phyloP scores from a whole-genome alignment of 768 basidiomycete genomes.

The Suillus luteus region DNA sequence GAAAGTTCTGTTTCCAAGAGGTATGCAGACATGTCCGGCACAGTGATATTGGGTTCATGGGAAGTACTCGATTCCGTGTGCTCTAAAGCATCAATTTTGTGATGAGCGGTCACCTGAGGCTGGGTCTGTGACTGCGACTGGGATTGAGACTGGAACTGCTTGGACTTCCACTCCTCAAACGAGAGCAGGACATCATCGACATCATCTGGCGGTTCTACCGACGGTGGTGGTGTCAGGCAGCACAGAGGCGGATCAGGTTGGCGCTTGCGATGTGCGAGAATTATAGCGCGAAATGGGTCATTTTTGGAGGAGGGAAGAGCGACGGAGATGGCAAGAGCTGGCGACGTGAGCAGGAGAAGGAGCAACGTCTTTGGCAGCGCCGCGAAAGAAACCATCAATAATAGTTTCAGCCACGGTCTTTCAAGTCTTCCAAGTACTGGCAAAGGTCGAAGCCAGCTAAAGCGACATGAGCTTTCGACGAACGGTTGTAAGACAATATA shows the following conservation, averaged over 20 bases:
- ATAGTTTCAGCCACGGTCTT: background rate
- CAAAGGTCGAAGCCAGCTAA: background rate
- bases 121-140: conserved; percentile 29
- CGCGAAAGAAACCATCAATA: conserved; percentile 24
- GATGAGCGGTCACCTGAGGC: conserved; percentile 24
- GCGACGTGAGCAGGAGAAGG: conserved; percentile 40
- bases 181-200: conserved; percentile 69
- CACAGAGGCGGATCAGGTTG: conserved; percentile 62
- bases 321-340: conserved; percentile 32
- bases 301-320: conserved; percentile 42
- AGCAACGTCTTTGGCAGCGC: conserved; percentile 36
- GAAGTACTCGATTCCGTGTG: conserved; percentile 9
- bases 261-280: conserved; percentile 43
- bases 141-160: conserved; percentile 48
- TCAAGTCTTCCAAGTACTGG: too few relatives aligned
- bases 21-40: conserved; percentile 19
- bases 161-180: conserved; percentile 89
- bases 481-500: background rate
- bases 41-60: conserved; percentile 15
- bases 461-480: background rate
- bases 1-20: conserved; percentile 35
- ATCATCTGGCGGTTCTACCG: conserved; percentile 40
- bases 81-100: conserved; percentile 13
- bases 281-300: conserved; percentile 64
- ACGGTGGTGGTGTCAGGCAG: conserved; percentile 57